These are phyloP conservation scores for Salix viminalis DNA, from an alignment of 345 rosid species.

Conservation along the genomic window DNA sequence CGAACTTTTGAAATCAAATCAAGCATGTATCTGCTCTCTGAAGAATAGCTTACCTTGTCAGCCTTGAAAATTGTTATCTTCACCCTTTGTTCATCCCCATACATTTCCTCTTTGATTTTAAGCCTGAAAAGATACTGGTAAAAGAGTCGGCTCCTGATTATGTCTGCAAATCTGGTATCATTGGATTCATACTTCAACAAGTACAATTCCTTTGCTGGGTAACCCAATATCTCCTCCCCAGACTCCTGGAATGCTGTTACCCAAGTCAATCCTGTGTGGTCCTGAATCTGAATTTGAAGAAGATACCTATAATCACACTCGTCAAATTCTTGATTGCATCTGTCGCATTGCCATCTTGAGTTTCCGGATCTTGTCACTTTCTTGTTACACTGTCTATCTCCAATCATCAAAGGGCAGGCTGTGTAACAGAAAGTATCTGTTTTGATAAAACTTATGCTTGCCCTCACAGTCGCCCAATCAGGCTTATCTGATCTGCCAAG, in stretches of 20 bases:
- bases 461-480: conserved; percentile 80
- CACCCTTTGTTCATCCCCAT: conserved; percentile 78
- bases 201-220: conserved; percentile 65
- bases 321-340: conserved; percentile 83
- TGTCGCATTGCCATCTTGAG: conserved; percentile 67
- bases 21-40: conserved; percentile 61
- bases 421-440: conserved; percentile 79
- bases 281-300: conserved; percentile 87
- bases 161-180: conserved; percentile 50
- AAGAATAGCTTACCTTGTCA: conserved; percentile 53
- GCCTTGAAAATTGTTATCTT: conserved; percentile 71
- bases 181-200: conserved; percentile 52
- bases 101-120: conserved; percentile 80
- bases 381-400: conserved; percentile 80
- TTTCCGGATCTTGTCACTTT: conserved; percentile 59
- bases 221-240: conserved; percentile 76
- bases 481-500: conserved; percentile 88
- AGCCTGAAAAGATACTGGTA: conserved; percentile 56
- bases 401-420: conserved; percentile 84
- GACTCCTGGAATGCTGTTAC: conserved; percentile 86
- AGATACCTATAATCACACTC: conserved; percentile 88
- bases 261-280: conserved; percentile 77
- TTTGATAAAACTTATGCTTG: conserved; percentile 60
- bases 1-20: conserved; percentile 35
- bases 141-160: conserved; percentile 50